phyloP scores from a whole-genome alignment of 176 grass and related monocot species.

The Eragrostis curvula region DNA sequence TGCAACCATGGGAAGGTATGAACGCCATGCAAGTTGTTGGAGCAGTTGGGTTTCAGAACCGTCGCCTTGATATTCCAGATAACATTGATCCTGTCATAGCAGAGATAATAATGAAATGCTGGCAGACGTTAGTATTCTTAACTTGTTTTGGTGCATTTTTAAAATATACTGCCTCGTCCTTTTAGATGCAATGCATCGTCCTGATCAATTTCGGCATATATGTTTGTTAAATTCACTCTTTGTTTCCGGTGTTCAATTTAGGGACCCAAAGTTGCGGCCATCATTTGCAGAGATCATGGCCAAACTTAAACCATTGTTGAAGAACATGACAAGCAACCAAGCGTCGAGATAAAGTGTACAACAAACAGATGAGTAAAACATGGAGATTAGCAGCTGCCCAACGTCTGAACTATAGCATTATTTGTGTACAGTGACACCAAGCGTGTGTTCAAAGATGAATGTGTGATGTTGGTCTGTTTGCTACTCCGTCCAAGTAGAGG shows the following conservation, averaged over 20 bases:
- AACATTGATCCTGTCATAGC: slow-evolving; percentile 74
- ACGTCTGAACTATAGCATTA: slow-evolving; percentile 46
- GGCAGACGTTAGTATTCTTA: slow-evolving; percentile 87
- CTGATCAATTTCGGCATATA: not conserved
- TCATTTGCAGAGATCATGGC: slow-evolving; percentile 95
- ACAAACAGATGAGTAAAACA: slow-evolving; percentile 49
- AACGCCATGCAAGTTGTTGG: slow-evolving; percentile 99
- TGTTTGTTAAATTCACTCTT: slow-evolving; percentile 7
- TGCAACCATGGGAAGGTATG: slow-evolving; percentile 99
- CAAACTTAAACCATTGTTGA: slow-evolving; percentile 74
- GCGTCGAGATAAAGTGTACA: slow-evolving; percentile 64
- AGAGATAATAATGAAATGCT: slow-evolving; percentile 81
- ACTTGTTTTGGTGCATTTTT: slow-evolving; percentile 37
- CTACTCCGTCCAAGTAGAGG: slow-evolving; percentile 28
- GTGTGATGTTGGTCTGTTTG: slow-evolving; percentile 54
- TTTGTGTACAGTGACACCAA: slow-evolving; percentile 74
- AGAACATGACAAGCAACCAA: slow-evolving; percentile 58
- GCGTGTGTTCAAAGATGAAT: not conserved
- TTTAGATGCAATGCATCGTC: not conserved
- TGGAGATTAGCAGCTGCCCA: slow-evolving; percentile 32
- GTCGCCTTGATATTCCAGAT: slow-evolving; percentile 90
- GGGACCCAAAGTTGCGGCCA: slow-evolving; percentile 82
- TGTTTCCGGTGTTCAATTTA: slow-evolving; percentile 39
- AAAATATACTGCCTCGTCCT: slow-evolving; percentile 20
- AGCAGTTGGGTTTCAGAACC: slow-evolving; percentile 96